Base-by-base conservation (phyloP, 176 grass and related monocot species). In the Cenchrus purpureus region DNA sequence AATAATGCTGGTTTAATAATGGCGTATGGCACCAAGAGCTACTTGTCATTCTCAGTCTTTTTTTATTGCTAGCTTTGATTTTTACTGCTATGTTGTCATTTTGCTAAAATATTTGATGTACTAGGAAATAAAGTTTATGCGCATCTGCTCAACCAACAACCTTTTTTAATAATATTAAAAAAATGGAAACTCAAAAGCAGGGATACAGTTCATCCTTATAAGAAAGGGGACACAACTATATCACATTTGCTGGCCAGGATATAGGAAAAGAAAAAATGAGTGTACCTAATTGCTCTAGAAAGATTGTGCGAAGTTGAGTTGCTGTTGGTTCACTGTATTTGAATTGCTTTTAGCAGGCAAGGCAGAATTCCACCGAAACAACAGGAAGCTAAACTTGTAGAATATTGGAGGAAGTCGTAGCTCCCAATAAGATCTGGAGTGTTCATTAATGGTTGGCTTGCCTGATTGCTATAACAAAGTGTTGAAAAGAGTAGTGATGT, bases 281-380 rank as follows among this genome's bases (percentile, higher is more conserved):
- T 61, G 31, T 32, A 25, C 16, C 14, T 73, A 75, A 61, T 76
- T 56, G 69, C 43, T 76, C 49, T 60, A 74, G 68, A 73, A 86
- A 82, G 17, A 86, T 50, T 53, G 44, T 71, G 42, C 57, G 67
- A 73, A 86, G 14, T 54, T 77, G 50, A 78, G 28, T 9, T 79
- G n/a, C 4, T 80, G 19, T 75, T 60, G 44, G 46, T 80, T 87
- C 34, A 87, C 45, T 87, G 64, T 66, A 70, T 81, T 82, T 66
- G 19, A 81, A 72, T 61, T 88, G 62, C 49, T 76, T 90, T 84
- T 88, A 87, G 71, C 91, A 98, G 96, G 91, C 85, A 50, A 95
- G 87, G 54, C 74, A 79, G 28, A 91, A 86, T 74, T 61, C 56
- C 28, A 79, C 64, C 74, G 87, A 92, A 74, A 83, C 65, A 55